Conservation (phyloP, 345 rosid species). For the Geranium rotundifolium region DNA sequence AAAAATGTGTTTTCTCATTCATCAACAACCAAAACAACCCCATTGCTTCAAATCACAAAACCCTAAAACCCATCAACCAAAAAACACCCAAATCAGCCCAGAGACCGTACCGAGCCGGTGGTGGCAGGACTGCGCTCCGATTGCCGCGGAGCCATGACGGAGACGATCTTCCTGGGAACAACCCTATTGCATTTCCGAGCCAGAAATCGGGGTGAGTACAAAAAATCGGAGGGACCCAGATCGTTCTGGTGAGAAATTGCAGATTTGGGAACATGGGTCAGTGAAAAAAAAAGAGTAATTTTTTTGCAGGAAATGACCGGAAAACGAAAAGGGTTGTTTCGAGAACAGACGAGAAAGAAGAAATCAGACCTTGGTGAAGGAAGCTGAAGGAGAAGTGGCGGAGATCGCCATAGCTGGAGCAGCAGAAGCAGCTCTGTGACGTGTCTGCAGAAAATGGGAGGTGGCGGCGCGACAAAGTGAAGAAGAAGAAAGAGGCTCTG, state of each 20-base stretch:
- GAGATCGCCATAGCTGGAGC: too few relatives aligned
- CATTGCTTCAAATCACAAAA: background rate
- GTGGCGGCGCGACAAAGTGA: too few relatives aligned
- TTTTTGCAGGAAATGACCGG: too few relatives aligned
- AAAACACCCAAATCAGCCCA: background rate
- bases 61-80: background rate
- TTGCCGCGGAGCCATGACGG: conserved; percentile 75
- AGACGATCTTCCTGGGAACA: conserved; percentile 39
- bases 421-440: too few relatives aligned
- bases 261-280: background rate
- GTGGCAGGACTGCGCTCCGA: conserved; percentile 59
- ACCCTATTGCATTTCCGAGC: conserved; percentile 40
- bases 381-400: too few relatives aligned
- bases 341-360: too few relatives aligned
- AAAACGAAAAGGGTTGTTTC: too few relatives aligned
- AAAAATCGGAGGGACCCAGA: conserved; percentile 34
- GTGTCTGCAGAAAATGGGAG: too few relatives aligned
- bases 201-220: conserved; percentile 31
- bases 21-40: too few relatives aligned
- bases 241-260: conserved; percentile 26
- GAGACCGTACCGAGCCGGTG: conserved; percentile 64
- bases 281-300: background rate
- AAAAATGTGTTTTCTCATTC: too few relatives aligned
- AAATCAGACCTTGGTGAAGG: too few relatives aligned
- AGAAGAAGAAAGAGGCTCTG: too few relatives aligned